A percentile compares a stretch with the other conserved stretches of the same genome.
These are phyloP conservation scores for Boletellus sp. DNA, from an alignment of 768 basidiomycete species.

Conservation along the genomic window DNA sequence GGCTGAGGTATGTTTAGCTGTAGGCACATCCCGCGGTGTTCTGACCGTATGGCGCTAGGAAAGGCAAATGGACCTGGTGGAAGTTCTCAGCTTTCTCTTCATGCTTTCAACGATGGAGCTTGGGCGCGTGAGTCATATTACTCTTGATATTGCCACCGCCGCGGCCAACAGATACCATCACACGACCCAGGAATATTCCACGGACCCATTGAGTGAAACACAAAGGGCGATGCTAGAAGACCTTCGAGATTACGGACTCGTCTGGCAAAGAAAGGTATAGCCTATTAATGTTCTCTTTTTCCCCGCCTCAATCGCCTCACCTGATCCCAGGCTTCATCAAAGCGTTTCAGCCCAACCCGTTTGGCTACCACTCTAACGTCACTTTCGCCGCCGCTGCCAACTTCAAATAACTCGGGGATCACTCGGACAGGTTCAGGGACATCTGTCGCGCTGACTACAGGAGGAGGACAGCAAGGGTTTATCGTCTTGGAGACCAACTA, in stretches of 20 bases:
- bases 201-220: constrained; percentile 70
- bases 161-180: background rate
- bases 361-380: constrained; percentile 93
- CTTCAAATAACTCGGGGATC: constrained; percentile 35
- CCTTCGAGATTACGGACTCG: constrained; percentile 89
- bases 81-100: constrained; percentile 91
- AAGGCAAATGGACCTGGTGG: constrained; percentile 87
- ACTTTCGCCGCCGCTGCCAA: constrained; percentile 76
- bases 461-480: constrained; percentile 77
- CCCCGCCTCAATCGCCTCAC: constrained; percentile 6
- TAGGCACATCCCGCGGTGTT: constrained; percentile 3
- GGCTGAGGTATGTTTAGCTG: constrained; percentile 57
- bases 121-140: constrained; percentile 57
- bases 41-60: constrained; percentile 44
- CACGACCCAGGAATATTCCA: constrained; percentile 77
- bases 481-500: constrained; percentile 98
- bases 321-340: constrained; percentile 54
- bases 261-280: constrained; percentile 78
- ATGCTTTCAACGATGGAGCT: constrained; percentile 97
- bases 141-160: background rate
- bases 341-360: constrained; percentile 90
- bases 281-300: constrained; percentile 14
- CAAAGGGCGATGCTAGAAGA: constrained; percentile 89
- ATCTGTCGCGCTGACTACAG: constrained; percentile 39
- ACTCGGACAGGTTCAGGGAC: constrained; percentile 13